Evolutionary conservation across 805 yeast species (phyloP), one percentile per base, ranked within the genome.

Genomic region (Pichia exigua): DNA sequence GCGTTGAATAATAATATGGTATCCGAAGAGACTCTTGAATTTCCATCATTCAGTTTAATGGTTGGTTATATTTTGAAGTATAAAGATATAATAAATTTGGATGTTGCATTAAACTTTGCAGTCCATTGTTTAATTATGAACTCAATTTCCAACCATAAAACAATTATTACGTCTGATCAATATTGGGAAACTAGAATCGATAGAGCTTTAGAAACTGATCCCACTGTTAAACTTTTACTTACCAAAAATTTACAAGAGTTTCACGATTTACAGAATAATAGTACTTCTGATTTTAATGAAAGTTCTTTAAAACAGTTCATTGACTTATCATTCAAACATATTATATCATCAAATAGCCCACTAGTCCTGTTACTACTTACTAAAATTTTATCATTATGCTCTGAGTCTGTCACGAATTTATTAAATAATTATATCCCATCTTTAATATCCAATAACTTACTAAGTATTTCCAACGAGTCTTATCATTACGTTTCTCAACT

Each of bases 101-200:
- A 66, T 5, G 64, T 69, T 11, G 82, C 82, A 0, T 65, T 82
- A 15, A 65, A 70, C 42, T 88, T 85, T 62, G 65, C 74, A 0
- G 72, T 83, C 27, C 79, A 81, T 52, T 73, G 81, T 11, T 62
- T 89, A 21, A 82, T 84, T 0, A 83, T 87, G 77, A 78, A 85
- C 54, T 78, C 94, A 0, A 67, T 80, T 1, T 59, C 62, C n/a
- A 78, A 71, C 0, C 69, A 74, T 17, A 57, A 65, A 0, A 81
- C 90, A 13, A 82, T 83, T 2, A 64, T 87, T 45, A 78, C 78
- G 0, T 68, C 75, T 22, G 96, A 89, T 62, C 85, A 83, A 55
- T 83, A 85, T 48, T 89, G 96, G 96, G 69, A 72, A 4, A 67
- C 77, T 0, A 73, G 92, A 59, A 59, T 87, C 26, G 88, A 84